These are phyloP conservation scores for Beauveria varroae DNA, from an alignment of 2,329 filamentous ascomycete species.

Conservation along the genomic window DNA sequence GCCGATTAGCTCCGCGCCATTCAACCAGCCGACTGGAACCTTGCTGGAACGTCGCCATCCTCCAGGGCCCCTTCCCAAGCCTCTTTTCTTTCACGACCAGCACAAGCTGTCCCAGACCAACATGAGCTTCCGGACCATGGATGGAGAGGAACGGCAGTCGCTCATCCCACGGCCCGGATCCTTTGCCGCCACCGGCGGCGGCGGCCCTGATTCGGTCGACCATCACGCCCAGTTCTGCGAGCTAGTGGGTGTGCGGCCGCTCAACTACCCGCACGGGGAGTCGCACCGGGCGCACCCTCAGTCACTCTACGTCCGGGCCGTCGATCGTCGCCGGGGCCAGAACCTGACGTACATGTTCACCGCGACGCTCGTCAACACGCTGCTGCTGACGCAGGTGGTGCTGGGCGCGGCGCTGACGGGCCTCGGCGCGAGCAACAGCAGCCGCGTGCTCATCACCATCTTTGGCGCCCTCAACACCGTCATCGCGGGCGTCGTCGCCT, in stretches of 20 bases:
- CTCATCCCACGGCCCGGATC: conserved; percentile 6
- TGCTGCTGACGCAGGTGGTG: conserved; percentile 16
- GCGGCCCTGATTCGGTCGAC: not conserved
- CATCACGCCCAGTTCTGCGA: conserved; percentile 17
- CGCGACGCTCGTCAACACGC: conserved; percentile 16
- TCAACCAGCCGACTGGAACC: not conserved
- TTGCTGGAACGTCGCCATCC: not conserved
- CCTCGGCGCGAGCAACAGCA: conserved; percentile 17
- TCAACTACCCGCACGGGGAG: conserved; percentile 13
- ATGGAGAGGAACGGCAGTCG: conserved; percentile 8
- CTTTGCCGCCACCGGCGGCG: not conserved
- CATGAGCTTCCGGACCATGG: conserved; percentile 1
- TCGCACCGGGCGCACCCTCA: conserved; percentile 13
- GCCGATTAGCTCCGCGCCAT: not conserved
- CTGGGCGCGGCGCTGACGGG: conserved; percentile 17
- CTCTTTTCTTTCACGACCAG: not conserved
- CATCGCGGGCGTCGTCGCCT: conserved; percentile 18
- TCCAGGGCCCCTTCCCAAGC: not conserved
- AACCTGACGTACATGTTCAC: conserved; percentile 16
- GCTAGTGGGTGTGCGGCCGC: conserved; percentile 14
- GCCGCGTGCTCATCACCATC: conserved; percentile 15
- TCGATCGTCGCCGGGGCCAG: conserved; percentile 12
- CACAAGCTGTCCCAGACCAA: not conserved
- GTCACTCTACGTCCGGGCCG: conserved; percentile 17
- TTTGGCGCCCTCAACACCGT: conserved; percentile 19